phyloP scores from a whole-genome alignment of 2,329 filamentous ascomycete species.

The Xylaria sp. region DNA sequence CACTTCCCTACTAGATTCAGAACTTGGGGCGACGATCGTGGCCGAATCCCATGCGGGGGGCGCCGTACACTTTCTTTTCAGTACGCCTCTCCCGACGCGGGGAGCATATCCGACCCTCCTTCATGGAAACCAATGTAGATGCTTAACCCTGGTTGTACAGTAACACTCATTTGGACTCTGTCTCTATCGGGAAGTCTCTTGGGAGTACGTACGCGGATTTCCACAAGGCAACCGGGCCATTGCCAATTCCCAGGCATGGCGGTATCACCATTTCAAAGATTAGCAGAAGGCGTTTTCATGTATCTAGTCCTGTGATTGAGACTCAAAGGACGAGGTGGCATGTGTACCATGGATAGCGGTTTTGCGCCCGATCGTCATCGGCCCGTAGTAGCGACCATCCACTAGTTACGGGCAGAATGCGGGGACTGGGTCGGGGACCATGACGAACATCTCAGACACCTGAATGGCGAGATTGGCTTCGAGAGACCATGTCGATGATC shows the following conservation, averaged over 20 bases:
- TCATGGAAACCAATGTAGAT: background rate
- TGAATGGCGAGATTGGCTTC: too few species aligned
- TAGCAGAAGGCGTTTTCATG: too few species aligned
- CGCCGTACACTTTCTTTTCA: background rate
- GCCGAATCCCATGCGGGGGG: background rate
- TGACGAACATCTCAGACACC: too few species aligned
- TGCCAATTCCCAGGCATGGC: background rate
- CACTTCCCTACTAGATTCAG: background rate
- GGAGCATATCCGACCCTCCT: background rate
- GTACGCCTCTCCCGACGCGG: background rate
- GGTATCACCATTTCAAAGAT: too few species aligned
- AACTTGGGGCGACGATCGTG: background rate
- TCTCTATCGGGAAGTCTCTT: background rate
- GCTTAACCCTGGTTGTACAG: background rate
- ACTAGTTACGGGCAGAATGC: too few species aligned
- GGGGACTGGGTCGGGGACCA: too few species aligned
- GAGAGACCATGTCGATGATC: too few species aligned
- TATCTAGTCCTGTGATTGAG: too few species aligned
- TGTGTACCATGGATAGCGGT: too few species aligned
- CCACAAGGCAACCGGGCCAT: background rate
- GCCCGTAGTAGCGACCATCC: too few species aligned
- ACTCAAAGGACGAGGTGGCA: too few species aligned
- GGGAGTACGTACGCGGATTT: background rate
- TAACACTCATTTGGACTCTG: background rate
- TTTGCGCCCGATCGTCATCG: too few species aligned